Percentiles rank a stretch among this genome's conserved stretches.
Conservation (phyloP, 2,329 filamentous ascomycete genomes). For the Orbilia brochopaga region DNA sequence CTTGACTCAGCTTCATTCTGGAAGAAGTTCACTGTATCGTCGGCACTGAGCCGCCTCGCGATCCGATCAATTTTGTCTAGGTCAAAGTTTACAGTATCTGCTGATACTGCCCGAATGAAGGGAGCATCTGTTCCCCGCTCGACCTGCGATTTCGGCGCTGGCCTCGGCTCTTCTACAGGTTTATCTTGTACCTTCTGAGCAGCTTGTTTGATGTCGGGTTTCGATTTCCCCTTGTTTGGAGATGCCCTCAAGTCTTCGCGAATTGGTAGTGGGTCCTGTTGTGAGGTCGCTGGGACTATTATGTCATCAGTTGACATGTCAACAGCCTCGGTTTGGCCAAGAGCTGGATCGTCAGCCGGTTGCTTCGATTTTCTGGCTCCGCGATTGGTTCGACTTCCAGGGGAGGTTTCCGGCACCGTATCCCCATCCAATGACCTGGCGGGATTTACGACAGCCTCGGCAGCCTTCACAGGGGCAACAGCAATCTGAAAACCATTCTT, state of each 20-base stretch:
- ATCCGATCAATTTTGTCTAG: constrained; percentile 23
- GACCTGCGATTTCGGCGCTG: no score
- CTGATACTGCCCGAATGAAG: neutral
- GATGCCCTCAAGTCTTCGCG: no score
- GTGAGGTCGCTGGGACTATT: neutral
- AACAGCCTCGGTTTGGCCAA: neutral
- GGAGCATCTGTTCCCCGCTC: neutral
- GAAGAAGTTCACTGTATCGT: constrained; percentile 29
- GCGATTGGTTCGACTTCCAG: neutral
- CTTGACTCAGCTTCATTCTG: constrained; percentile 9
- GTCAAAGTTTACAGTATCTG: constrained; percentile 19
- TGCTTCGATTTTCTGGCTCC: no score
- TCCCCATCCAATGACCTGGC: neutral
- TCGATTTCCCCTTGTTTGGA: neutral
- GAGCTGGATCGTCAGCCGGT: neutral
- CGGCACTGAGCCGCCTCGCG: constrained; percentile 11
- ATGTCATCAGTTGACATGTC: neutral
- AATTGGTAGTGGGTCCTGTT: neutral
- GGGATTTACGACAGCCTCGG: neutral
- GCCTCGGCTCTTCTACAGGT: no score
- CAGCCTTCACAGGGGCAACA: neutral
- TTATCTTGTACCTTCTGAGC: no score
- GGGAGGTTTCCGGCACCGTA: neutral
- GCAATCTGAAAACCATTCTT: neutral
- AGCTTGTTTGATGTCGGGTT: neutral